These are phyloP conservation scores for Tulasnella sp. DNA, from an alignment of 768 basidiomycete species.

Conservation along the genomic window DNA sequence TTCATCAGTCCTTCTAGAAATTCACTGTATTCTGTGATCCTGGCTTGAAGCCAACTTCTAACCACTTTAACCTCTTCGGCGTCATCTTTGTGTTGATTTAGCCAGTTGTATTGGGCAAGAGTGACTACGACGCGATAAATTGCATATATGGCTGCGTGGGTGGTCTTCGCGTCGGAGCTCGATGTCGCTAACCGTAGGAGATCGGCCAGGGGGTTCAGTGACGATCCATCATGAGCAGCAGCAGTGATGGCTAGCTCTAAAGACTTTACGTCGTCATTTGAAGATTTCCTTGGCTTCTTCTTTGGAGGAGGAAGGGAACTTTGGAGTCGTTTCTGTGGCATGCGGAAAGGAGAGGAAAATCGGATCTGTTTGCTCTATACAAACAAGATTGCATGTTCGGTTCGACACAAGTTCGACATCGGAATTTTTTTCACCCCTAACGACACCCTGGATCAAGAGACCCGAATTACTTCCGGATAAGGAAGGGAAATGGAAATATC, in stretches of 20 bases:
- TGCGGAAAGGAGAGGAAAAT: background rate
- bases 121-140: conserved; percentile 65
- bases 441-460: background rate
- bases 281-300: conserved; percentile 21
- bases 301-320: conserved; percentile 13
- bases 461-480: background rate
- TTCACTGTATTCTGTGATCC: conserved; percentile 55
- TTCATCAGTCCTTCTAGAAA: conserved; percentile 58
- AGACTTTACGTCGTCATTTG: conserved; percentile 28
- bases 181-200: conserved; percentile 47
- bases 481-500: background rate
- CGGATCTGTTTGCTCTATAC: background rate
- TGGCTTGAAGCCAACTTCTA: conserved; percentile 67
- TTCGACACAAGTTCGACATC: background rate
- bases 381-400: background rate
- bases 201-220: conserved; percentile 66
- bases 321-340: background rate
- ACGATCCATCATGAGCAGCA: conserved; percentile 41
- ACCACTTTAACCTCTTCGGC: conserved; percentile 48
- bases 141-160: conserved; percentile 69
- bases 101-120: conserved; percentile 42
- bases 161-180: conserved; percentile 39
- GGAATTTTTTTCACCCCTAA: background rate
- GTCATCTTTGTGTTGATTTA: conserved; percentile 34
- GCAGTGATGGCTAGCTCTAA: conserved; percentile 46